Evolutionary conservation across 2,329 filamentous ascomycete genomes (phyloP).

Genomic region (Arthrobotrys sinensis): DNA sequence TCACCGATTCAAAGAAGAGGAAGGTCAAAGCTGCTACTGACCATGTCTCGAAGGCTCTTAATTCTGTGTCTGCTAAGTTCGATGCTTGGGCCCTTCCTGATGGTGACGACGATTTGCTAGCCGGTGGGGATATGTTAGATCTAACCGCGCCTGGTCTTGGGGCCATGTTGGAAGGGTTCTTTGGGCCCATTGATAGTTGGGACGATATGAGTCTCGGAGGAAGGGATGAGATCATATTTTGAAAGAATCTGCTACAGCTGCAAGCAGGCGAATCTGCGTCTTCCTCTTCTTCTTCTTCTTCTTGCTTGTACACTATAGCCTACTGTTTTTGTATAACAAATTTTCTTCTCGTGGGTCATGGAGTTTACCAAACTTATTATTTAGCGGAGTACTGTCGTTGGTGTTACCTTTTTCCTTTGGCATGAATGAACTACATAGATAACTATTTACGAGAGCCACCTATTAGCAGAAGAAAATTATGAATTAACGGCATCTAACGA

Average conservation of each 20-base stretch:
- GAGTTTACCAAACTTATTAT: slow-evolving; percentile 7
- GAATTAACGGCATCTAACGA: too few relatives aligned
- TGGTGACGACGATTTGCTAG: slow-evolving; percentile 44
- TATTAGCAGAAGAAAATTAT: too few relatives aligned
- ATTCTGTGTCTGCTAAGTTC: slow-evolving; percentile 54
- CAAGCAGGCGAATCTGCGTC: background rate
- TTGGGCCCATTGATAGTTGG: slow-evolving; percentile 3
- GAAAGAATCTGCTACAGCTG: background rate
- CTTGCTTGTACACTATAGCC: slow-evolving; percentile 5
- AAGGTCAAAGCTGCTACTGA: slow-evolving; percentile 40
- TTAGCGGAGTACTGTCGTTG: slow-evolving; percentile 25
- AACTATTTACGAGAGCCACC: too few relatives aligned
- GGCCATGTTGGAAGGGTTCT: slow-evolving; percentile 17
- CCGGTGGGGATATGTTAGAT: background rate
- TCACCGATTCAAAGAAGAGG: slow-evolving; percentile 44
- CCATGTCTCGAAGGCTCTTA: slow-evolving; percentile 46
- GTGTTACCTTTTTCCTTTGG: background rate
- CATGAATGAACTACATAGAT: too few relatives aligned
- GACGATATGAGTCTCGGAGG: background rate
- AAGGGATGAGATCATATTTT: background rate
- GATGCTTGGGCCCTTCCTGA: slow-evolving; percentile 53
- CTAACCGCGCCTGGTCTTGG: background rate
- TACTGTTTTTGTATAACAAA: slow-evolving; percentile 7
- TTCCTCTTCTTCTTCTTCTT: background rate
- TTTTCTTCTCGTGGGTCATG: background rate